Percentiles rank a stretch among this genome's conserved stretches.
Evolutionary conservation across 2,329 filamentous ascomycete species (phyloP).

Genomic region (Lasiodiplodia gonubiensis): DNA sequence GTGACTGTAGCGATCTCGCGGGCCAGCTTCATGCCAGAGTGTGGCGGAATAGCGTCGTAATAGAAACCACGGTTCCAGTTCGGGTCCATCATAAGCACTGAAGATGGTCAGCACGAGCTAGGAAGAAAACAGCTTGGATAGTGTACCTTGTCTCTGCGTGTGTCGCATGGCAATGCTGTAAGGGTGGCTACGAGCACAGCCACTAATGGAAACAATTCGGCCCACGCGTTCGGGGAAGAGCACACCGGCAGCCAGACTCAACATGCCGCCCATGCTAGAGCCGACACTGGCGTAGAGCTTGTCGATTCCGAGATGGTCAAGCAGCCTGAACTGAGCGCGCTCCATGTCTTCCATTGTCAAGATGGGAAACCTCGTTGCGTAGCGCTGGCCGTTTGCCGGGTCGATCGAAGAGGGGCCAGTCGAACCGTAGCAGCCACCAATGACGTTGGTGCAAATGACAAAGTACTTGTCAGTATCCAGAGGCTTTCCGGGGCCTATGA

Average conservation of each 20-base stretch:
- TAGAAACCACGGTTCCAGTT: constrained; percentile 97
- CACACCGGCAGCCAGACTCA: constrained; percentile 84
- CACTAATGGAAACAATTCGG: constrained; percentile 85
- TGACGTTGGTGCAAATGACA: constrained; percentile 93
- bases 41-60: constrained; percentile 79
- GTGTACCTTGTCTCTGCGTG: constrained; percentile 79
- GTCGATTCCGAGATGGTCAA: constrained; percentile 77
- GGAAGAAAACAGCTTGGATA: background rate
- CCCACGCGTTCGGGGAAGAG: constrained; percentile 82
- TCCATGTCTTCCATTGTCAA: constrained; percentile 98
- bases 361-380: constrained; percentile 94
- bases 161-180: constrained; percentile 99
- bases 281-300: constrained; percentile 91
- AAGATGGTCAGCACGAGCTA: constrained; percentile 2
- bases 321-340: constrained; percentile 85
- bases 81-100: constrained; percentile 96
- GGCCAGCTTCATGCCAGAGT: constrained; percentile 96
- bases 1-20: constrained; percentile 97
- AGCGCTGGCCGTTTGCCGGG: constrained; percentile 83
- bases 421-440: constrained; percentile 94
- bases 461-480: constrained; percentile 92
- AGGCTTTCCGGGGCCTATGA: constrained; percentile 85
- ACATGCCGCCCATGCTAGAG: constrained; percentile 98
- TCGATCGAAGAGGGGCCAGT: constrained; percentile 90
- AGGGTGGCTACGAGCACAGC: constrained; percentile 91